Evolutionary conservation across 75 land plant species (phyloP).

Genomic region (Sequoiadendron giganteum): DNA sequence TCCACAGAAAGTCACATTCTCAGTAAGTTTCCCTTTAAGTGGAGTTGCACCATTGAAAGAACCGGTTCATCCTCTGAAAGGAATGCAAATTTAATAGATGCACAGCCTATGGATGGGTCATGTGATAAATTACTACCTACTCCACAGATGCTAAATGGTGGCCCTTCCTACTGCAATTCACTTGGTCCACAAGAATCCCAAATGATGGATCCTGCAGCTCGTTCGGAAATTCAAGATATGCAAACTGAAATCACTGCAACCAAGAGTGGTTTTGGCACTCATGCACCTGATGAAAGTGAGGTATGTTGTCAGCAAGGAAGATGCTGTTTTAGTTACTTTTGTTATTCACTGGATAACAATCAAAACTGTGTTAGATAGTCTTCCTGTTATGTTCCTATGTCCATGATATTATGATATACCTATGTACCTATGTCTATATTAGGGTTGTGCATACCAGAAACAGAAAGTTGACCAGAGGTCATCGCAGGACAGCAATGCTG

Average conservation of each 20-base stretch:
- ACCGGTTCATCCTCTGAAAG: not conserved
- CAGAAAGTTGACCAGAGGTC: not conserved
- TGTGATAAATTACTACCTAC: not conserved
- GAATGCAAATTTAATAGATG: not conserved
- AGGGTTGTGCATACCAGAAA: not conserved
- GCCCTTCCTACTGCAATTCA: not conserved
- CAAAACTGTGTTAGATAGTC: not conserved
- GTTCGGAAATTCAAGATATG: not conserved
- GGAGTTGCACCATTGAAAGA: not conserved
- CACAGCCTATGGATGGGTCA: not conserved
- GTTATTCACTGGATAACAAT: not conserved
- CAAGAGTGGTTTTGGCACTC: not conserved
- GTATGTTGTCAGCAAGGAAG: not conserved
- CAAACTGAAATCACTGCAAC: not conserved
- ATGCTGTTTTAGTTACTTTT: not conserved
- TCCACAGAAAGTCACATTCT: constrained; percentile 17
- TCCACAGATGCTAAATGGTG: not conserved
- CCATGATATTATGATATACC: too few species aligned
- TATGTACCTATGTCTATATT: not conserved
- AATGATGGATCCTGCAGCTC: not conserved
- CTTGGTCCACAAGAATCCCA: not conserved
- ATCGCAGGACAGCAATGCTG: not conserved
- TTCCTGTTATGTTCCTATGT: not conserved
- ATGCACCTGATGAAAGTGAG: not conserved
- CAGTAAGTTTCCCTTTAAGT: constrained; percentile 33